Conservation (phyloP, 2,329 filamentous ascomycete species). For the Fusarium goolgardi region DNA sequence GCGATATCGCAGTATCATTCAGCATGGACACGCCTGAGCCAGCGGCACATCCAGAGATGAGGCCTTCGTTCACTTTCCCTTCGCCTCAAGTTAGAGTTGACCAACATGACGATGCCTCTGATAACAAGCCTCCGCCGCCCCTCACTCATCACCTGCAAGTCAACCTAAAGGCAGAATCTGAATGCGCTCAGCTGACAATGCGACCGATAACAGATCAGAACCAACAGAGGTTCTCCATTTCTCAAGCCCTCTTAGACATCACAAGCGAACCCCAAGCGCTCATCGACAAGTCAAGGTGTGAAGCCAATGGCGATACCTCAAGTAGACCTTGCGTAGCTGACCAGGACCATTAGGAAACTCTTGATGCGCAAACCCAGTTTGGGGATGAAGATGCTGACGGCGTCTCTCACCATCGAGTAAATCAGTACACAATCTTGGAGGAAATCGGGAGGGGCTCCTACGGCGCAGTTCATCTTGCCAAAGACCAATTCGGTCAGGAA, state of each 20-base stretch:
- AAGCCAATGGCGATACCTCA: neutral
- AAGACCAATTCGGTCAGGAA: conserved; percentile 91
- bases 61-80: conserved; percentile 42
- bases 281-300: conserved; percentile 68
- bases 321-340: conserved; percentile 21
- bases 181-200: conserved; percentile 15
- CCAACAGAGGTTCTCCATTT: conserved; percentile 55
- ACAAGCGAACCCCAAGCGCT: conserved; percentile 67
- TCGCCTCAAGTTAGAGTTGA: conserved; percentile 50
- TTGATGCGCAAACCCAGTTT: conserved; percentile 89
- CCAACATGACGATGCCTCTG: conserved; percentile 45
- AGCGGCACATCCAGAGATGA: conserved; percentile 34
- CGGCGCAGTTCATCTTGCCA: conserved; percentile 89
- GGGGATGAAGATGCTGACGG: conserved; percentile 87
- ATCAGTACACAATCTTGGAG: conserved; percentile 93
- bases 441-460: conserved; percentile 98
- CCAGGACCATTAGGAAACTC: conserved; percentile 74
- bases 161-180: conserved; percentile 38
- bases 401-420: conserved; percentile 84
- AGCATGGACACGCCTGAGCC: conserved; percentile 42
- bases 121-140: conserved; percentile 47
- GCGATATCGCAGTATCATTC: conserved; percentile 1
- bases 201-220: conserved; percentile 55
- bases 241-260: conserved; percentile 67
- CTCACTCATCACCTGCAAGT: conserved; percentile 59